These are phyloP conservation scores for Streptanthus diversifolius DNA, from an alignment of 345 rosid species.

Conservation along the genomic window DNA sequence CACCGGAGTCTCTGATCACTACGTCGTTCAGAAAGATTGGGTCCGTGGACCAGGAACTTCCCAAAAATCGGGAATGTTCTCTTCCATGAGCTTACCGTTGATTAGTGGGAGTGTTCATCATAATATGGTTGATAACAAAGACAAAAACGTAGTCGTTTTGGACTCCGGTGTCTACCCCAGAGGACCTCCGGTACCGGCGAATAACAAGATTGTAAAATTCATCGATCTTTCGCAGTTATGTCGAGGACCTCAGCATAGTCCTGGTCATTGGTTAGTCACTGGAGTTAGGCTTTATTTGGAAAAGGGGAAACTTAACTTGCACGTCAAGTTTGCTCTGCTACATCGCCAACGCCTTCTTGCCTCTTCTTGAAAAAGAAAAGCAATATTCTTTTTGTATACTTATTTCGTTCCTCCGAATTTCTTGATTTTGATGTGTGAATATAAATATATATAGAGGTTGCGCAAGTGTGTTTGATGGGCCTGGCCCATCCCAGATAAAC, in stretches of 20 bases:
- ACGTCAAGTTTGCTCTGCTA: conserved; percentile 73
- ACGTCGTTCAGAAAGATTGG: conserved; percentile 56
- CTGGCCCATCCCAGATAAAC: not conserved
- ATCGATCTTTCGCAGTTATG: conserved; percentile 69
- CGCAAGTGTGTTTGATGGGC: not conserved
- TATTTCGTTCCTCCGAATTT: conserved; percentile 6
- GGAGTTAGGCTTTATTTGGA: conserved; percentile 71
- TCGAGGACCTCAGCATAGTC: conserved; percentile 78
- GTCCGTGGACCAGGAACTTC: conserved; percentile 47
- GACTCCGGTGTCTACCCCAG: conserved; percentile 81
- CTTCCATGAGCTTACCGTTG: conserved; percentile 61
- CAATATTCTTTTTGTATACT: not conserved
- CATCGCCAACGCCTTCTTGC: conserved; percentile 31
- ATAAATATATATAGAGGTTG: not conserved
- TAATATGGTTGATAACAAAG: conserved; percentile 34
- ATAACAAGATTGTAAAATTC: conserved; percentile 63
- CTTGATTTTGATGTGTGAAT: conserved; percentile 11
- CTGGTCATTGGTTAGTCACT: conserved; percentile 92
- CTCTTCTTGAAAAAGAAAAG: not conserved
- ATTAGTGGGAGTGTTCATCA: conserved; percentile 38
- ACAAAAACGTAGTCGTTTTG: conserved; percentile 40
- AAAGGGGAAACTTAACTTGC: conserved; percentile 70
- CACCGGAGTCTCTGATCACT: conserved; percentile 51
- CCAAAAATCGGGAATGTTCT: conserved; percentile 69
- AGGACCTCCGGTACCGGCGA: conserved; percentile 83